phyloP scores from a whole-genome alignment of 192 early-diverging fungal genomes.

The Cetraspora pellucida region DNA sequence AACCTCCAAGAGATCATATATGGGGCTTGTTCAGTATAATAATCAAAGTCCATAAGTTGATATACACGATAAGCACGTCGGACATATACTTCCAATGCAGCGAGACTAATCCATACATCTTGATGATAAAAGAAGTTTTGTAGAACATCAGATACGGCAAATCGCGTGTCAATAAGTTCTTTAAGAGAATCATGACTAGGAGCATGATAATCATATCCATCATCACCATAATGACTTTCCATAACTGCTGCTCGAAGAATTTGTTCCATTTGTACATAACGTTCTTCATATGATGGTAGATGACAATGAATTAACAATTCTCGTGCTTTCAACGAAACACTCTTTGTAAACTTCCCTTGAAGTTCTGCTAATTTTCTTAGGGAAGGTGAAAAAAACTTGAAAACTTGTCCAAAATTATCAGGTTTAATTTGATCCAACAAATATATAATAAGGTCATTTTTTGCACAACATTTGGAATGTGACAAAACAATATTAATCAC shows the following conservation, averaged over 20 bases:
- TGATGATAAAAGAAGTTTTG: slow-evolving; percentile 91
- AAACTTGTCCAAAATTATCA: slow-evolving; percentile 58
- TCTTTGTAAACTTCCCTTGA: slow-evolving; percentile 71
- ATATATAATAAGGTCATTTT: slow-evolving; percentile 75
- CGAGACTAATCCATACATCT: slow-evolving; percentile 73
- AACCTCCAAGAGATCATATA: slow-evolving; percentile 80
- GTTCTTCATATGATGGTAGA: slow-evolving; percentile 89
- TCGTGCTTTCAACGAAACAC: slow-evolving; percentile 91
- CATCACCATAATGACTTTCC: slow-evolving; percentile 78
- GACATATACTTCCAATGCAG: slow-evolving; percentile 94
- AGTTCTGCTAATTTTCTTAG: slow-evolving; percentile 81
- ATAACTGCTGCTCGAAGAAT: slow-evolving; percentile 77
- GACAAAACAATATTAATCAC: slow-evolving; percentile 76
- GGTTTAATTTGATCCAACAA: slow-evolving; percentile 83
- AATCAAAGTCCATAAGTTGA: slow-evolving; percentile 84
- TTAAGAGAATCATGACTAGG: slow-evolving; percentile 78
- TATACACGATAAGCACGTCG: slow-evolving; percentile 98
- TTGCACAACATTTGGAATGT: slow-evolving; percentile 76
- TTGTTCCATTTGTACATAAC: slow-evolving; percentile 79
- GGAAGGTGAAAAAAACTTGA: slow-evolving; percentile 73
- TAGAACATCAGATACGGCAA: slow-evolving; percentile 94
- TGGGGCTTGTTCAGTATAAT: slow-evolving; percentile 63
- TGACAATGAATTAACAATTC: slow-evolving; percentile 93
- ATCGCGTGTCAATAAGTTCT: slow-evolving; percentile 88
- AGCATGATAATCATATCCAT: slow-evolving; percentile 66